A percentile compares a stretch with the other conserved stretches of the same genome.
Conservation (phyloP, 305 asterid species). For the Nicotiana rustica region DNA sequence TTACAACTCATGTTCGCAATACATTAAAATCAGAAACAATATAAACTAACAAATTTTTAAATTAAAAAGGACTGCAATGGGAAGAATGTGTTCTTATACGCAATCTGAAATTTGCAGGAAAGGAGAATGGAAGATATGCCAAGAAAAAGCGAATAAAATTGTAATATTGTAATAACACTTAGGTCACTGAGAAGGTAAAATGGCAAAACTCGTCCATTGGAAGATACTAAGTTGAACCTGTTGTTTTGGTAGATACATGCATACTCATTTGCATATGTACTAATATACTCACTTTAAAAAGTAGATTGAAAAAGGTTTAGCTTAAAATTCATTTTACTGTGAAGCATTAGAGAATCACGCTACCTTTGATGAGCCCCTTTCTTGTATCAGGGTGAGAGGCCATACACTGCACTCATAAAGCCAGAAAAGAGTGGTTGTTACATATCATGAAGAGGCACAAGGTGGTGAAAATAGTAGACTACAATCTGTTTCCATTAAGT, state of each 20-base stretch:
- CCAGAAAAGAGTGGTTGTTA: neutral
- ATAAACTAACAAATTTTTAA: neutral
- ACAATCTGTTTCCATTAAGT: too few relatives aligned
- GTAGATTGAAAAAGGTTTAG: neutral
- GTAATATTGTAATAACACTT: neutral
- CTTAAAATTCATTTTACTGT: neutral
- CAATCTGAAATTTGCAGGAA: neutral
- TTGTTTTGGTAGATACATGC: neutral
- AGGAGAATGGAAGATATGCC: neutral
- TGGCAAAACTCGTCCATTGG: too few relatives aligned
- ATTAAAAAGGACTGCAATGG: neutral
- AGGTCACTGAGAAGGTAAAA: too few relatives aligned
- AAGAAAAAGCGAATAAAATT: neutral
- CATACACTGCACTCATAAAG: conserved; percentile 33
- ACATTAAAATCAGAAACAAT: neutral
- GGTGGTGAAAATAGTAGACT: too few relatives aligned
- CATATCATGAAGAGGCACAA: neutral
- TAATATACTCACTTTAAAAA: neutral
- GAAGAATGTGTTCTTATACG: too few relatives aligned
- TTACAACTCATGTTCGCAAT: neutral
- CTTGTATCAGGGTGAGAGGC: conserved; percentile 35
- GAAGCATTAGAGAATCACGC: neutral
- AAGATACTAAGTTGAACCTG: neutral
- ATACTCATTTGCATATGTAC: neutral
- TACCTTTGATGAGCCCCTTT: conserved; percentile 17